These are phyloP conservation scores for Endoconidiophora polonica DNA, from an alignment of 2,329 filamentous ascomycete species.

Conservation along the genomic window DNA sequence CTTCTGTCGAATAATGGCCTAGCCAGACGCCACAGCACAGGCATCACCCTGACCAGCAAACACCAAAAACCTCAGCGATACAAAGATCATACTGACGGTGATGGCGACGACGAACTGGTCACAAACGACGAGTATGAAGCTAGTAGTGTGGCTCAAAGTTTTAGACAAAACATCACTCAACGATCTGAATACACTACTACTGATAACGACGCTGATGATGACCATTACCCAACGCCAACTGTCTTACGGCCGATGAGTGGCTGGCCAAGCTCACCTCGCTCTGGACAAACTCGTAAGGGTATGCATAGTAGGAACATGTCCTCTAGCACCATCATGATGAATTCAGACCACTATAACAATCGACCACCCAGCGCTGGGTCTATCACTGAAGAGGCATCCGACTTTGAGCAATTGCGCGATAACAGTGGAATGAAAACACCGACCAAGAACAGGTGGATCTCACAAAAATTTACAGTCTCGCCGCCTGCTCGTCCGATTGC, in stretches of 20 bases:
- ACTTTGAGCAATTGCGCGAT: slow-evolving; percentile 9
- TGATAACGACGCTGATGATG: slow-evolving; percentile 23
- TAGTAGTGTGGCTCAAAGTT: slow-evolving; percentile 17
- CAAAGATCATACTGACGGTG: slow-evolving; percentile 51
- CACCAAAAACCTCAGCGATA: slow-evolving; percentile 29
- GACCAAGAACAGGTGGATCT: slow-evolving; percentile 27
- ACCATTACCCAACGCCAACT: slow-evolving; percentile 39
- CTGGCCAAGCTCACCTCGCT: slow-evolving; percentile 18
- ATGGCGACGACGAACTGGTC: slow-evolving; percentile 79
- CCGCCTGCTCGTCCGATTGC: slow-evolving; percentile 40
- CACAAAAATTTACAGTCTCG: slow-evolving; percentile 28
- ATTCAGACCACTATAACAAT: slow-evolving; percentile 38
- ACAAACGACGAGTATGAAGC: slow-evolving; percentile 59
- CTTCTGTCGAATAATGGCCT: slow-evolving; percentile 37
- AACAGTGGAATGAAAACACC: slow-evolving; percentile 24
- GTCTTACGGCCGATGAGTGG: slow-evolving; percentile 25
- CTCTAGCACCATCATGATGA: slow-evolving; percentile 70
- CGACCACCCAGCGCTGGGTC: slow-evolving; percentile 8
- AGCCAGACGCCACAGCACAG: slow-evolving; percentile 12
- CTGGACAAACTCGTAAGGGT: slow-evolving; percentile 21
- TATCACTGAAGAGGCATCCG: slow-evolving; percentile 4
- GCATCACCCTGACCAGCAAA: slow-evolving; percentile 13
- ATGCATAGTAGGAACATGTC: slow-evolving; percentile 60
- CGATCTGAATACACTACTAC: slow-evolving; percentile 12
- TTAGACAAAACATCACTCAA: not conserved